Base-by-base conservation (phyloP, 306 rosid species). In the Cucurbita pepo region DNA sequence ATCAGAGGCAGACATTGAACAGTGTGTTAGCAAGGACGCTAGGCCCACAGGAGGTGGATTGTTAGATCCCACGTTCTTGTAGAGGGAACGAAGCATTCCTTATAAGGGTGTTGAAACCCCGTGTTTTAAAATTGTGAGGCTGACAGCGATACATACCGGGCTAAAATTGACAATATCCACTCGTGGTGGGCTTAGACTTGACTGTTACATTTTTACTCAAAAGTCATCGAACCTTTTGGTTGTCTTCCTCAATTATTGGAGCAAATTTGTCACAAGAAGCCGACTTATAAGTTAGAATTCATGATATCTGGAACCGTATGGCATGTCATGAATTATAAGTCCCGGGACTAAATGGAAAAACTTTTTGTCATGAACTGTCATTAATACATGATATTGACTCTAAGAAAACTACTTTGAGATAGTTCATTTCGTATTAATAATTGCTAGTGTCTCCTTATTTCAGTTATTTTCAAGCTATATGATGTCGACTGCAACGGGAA, bases 391-490 rank as follows among this genome's bases (percentile, higher is more conserved):
- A 65, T 43, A 21, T 67, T 37, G 15, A 66, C 37, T 44, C 22
- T 36, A 13, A 69, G 22, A 69, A 25, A 43, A 5, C 54, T 44
- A 7, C 47, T 8, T 61, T 65, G 52, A 66, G 72, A 44, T 13
- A 3, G 55, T 63, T 38, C 34, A 8, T 64, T 64, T 50, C 70
- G 13, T 67, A 67, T 38, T 47, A 13, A 47, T 13, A 11, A 11
- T 69, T 69, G 12, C 56, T 25, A 6, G 55, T 44, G 19, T 45
- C 56, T 66, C 72, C 45, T 44, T 14, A 48, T 69, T 69, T 47
- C 87, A 89, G 97, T 89, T 78, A 89, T 94, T 73, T 94, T 94
- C 88, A 90, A 81, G 79, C 86, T 94, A 51, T 89, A 87, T 58
- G 99, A 94, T 85, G 82, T 91, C 7, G 92, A 94, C 59, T 71